These are phyloP conservation scores for Boletus reticulatus DNA, from an alignment of 768 basidiomycete species.

Conservation along the genomic window DNA sequence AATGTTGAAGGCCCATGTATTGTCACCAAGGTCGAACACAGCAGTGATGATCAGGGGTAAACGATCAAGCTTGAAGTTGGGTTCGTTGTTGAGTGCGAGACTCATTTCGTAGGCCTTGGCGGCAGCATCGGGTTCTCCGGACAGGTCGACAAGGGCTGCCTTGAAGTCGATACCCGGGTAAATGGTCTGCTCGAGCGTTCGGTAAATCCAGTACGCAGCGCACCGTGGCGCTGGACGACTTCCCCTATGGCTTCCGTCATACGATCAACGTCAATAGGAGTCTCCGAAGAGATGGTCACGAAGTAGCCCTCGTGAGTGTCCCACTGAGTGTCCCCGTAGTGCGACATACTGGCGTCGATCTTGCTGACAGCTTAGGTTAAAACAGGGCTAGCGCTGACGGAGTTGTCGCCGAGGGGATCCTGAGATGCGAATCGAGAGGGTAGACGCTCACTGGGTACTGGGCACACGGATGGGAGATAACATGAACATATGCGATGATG, in stretches of 20 bases:
- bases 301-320: constrained; percentile 30
- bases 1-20: constrained; percentile 27
- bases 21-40: constrained; percentile 23
- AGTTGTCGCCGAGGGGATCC: too few relatives aligned
- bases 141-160: constrained; percentile 26
- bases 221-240: constrained; percentile 29
- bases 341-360: constrained; percentile 31
- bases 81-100: constrained; percentile 20
- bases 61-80: constrained; percentile 27
- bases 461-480: too few relatives aligned
- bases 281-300: constrained; percentile 19
- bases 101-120: constrained; percentile 32
- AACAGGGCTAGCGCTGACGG: too few relatives aligned
- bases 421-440: too few relatives aligned
- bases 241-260: constrained; percentile 28
- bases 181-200: constrained; percentile 29
- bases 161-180: constrained; percentile 27
- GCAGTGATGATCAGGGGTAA: constrained; percentile 24
- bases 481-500: too few relatives aligned
- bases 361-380: constrained; percentile 24
- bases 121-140: constrained; percentile 20
- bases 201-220: constrained; percentile 27
- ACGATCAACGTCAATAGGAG: constrained; percentile 24
- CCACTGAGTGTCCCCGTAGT: constrained; percentile 33
- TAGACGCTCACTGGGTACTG: too few relatives aligned